Base-by-base conservation (phyloP, 2,329 filamentous ascomycete genomes). In the Mollisiaceae sp. region DNA sequence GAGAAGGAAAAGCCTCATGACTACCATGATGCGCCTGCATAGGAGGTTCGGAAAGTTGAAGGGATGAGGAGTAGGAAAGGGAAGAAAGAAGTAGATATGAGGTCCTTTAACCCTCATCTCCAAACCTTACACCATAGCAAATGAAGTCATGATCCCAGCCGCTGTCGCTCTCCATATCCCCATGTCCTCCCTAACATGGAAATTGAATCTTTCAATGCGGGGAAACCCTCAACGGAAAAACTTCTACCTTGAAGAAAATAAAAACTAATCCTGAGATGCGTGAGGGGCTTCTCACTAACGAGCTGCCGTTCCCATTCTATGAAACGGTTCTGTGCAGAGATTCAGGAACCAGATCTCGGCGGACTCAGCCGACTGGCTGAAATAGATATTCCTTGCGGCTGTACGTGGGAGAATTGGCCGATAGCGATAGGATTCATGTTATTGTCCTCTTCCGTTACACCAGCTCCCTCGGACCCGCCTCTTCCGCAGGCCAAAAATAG, bases 331-430 rank as follows among this genome's bases (percentile, higher is more conserved):
- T 50, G 9, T 50, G 45, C 45, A 24, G 45, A 50, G 22, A 8
- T 24, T 22, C 45, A 50, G 20, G 45, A 22, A 50, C 20, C 18
- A 50, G 45, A 50, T 43, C 45, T 50, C 58, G 32, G 41, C 32
- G 24, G 22, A 60, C 14, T 20, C 24, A 60, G 58, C 58, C 58
- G 58, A 60, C 58, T 60, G 58, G 58, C 8, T 60, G 58, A 50
- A 36, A 50, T 24, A 47, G 32, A 36, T 50, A 14, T 22, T 12
- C 41, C 15, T 60, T 35, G 43, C 24, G 22, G 41, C 58, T 60
- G 38, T 24, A 50, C n/a, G 20, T 22, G 45, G 45, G 41, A 15
- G 35, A 58, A 58, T 24, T 39, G 20, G 35, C 45, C 45, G 38
- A 41, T 41, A 41, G 38, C 38, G 11, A 41, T 41, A 41, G 38